Conservation (phyloP, 2,329 filamentous ascomycete genomes). For the Arthrobotrys entomopaga region DNA sequence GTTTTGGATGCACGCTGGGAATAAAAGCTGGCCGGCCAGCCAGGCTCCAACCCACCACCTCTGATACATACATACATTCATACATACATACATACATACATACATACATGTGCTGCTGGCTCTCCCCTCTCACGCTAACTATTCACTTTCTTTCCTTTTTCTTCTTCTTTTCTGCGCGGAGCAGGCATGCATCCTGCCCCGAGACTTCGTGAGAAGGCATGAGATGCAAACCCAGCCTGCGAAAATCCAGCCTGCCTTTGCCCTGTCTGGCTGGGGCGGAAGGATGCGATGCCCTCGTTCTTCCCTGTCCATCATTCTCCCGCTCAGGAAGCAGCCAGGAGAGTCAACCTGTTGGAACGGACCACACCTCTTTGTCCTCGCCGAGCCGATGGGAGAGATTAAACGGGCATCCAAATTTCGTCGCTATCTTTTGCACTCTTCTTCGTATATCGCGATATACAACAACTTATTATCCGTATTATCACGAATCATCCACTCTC, state of each 20-base stretch:
- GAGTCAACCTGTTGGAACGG: slow-evolving; percentile 12
- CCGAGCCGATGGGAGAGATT: slow-evolving; percentile 19
- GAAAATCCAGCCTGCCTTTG: neutral
- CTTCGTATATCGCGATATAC: neutral
- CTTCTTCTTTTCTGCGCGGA: slow-evolving; percentile 47
- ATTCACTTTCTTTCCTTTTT: neutral
- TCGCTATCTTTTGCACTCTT: neutral
- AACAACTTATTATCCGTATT: neutral
- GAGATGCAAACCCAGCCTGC: too few relatives aligned
- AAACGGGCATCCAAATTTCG: slow-evolving; percentile 23
- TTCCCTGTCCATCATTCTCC: slow-evolving; percentile 32
- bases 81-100: too few relatives aligned
- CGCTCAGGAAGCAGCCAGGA: slow-evolving; percentile 48
- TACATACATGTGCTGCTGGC: too few relatives aligned
- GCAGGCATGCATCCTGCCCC: slow-evolving; percentile 43
- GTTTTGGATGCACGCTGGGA: neutral
- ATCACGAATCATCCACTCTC: slow-evolving; percentile 1
- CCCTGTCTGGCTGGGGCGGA: slow-evolving; percentile 21
- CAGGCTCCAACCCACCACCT: too few relatives aligned
- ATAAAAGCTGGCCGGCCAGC: too few relatives aligned
- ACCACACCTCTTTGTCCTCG: neutral
- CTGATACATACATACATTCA: too few relatives aligned
- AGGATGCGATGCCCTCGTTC: slow-evolving; percentile 1
- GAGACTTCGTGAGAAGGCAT: slow-evolving; percentile 20
- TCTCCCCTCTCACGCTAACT: too few relatives aligned